Base-by-base conservation (phyloP, 108 stramenopile genomes). In the Cyclotella baltica region DNA sequence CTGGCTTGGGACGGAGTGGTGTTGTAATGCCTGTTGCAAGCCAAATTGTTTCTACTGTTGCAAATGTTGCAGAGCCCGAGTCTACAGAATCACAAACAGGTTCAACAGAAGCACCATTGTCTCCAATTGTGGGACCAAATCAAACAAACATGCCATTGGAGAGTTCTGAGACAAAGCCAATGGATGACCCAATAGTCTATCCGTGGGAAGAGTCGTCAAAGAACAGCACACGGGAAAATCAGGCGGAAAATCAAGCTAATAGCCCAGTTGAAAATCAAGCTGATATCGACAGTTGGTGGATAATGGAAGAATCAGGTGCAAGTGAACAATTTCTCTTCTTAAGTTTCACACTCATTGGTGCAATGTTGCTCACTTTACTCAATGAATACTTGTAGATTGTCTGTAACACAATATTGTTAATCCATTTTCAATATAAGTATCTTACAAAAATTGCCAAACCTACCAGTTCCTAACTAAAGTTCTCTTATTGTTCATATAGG, bases 201-300 rank as follows among this genome's bases (percentile, higher is more conserved):
- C 13, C 63, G 15, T 64, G 63, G 63, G 25, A 43, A 43, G 38
- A 64, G 11, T 38, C 37, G 16, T 0, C 22, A 4, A 64, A 64
- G 22, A 64, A 43, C 22, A 27, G 43, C 15, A 64, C 20, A 2
- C 40, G 63, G 27, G 63, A 35, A 15, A 34, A 62, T 13, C 59
- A 62, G 35, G 59, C 55, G 13, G 55, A 57, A 25, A 57, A n/a
- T n/a, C n/a, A n/a, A n/a, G n/a, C n/a, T n/a, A 57, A 28, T 23
- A 6, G 27, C 15, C 22, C 23, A 2, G 27, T 20, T 15, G 55
- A 64, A 43, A 40, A 64, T 5, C 63, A 64, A 64, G 63, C 63
- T 23, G 63, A 64, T n/a, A 64, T 43, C 15, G 63, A 64, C 22
- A 38, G 63, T 43, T 64, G 63, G 63, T 64, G 63, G 63, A 43